A percentile compares a stretch with the other conserved stretches of the same genome.
phyloP scores from a whole-genome alignment of 2,329 filamentous ascomycete species.

The Monosporascus sp. region DNA sequence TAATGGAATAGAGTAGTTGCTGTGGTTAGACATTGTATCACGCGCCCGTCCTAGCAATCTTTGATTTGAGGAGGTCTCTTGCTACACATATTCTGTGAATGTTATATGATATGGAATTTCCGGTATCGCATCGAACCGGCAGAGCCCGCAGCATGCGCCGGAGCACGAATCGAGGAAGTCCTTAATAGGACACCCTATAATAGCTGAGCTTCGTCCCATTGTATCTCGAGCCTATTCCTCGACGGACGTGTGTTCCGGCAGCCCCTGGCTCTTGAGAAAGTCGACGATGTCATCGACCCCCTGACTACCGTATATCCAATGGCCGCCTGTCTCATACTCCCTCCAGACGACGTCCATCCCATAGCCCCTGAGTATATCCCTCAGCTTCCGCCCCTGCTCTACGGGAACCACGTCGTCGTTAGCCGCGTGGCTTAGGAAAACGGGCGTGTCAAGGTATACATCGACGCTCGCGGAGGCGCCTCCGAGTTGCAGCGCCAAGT shows the following conservation, averaged over 20 bases:
- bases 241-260: background rate
- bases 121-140: no score
- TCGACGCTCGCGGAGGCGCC: constrained; percentile 13
- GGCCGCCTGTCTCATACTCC: constrained; percentile 36
- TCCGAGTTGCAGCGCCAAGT: constrained; percentile 19
- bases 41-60: no score
- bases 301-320: constrained; percentile 37
- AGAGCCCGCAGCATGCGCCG: no score
- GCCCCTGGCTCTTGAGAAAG: constrained; percentile 23
- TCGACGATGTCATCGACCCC: constrained; percentile 36
- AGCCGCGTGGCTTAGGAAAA: constrained; percentile 39
- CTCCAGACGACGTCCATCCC: constrained; percentile 35
- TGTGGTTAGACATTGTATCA: no score
- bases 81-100: no score
- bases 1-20: no score
- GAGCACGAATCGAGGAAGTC: no score
- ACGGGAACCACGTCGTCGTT: constrained; percentile 38
- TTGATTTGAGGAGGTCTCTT: no score
- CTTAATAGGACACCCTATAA: no score
- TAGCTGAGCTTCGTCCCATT: no score
- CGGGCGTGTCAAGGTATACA: constrained; percentile 34
- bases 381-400: constrained; percentile 29
- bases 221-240: no score
- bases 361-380: constrained; percentile 29
- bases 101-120: no score